Base-by-base conservation (phyloP, 1,284 basidiomycete genomes). In the Exobasidium rhododendri region DNA sequence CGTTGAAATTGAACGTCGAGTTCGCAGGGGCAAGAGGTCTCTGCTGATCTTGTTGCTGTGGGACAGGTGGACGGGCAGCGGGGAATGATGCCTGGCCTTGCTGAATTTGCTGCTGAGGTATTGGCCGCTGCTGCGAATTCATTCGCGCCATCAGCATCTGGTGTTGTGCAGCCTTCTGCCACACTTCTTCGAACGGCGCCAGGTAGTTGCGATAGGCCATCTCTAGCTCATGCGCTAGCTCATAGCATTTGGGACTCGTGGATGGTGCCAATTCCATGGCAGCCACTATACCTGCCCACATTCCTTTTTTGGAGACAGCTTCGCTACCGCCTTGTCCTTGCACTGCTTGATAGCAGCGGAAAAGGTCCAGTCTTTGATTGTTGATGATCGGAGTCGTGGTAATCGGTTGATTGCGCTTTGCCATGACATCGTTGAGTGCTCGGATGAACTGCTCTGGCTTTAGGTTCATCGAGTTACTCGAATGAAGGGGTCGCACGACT, bases 401-500 rank as follows among this genome's bases (percentile, higher is more conserved):
- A 58, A 73, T 64, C 10, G 75, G 68, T 11, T 71, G 74, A 11
- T 72, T 70, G 3, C 71, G 71, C 56, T 74, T 70, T 40, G 65
- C 66, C 71, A 74, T 70, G 11, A 77, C 56, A 43, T 77, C 76
- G 40, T 63, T 52, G 13, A 78, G 63, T 1, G 74, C 74, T 32
- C 75, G 72, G 58, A 67, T 70, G 61, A 78, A 78, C 43, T 77
- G 72, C 56, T 77, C 75, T 5, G 68, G 71, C 3, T 67, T 60
- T 24, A 75, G 53, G 14, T 68, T 57, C 17, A 68, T 57, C 2
- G 68, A 63, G 5, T 70, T 63, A 46, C 17, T 26, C 3, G 54
- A n/a, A 17, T 40, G 7, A 7, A 17, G 35, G 11, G 56, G 56
- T 29, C 47, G 44, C 13, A 22, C 46, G 26, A 30, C 22, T 1